phyloP scores from a whole-genome alignment of 2,329 filamentous ascomycete genomes.

The Claviceps fusiformis region DNA sequence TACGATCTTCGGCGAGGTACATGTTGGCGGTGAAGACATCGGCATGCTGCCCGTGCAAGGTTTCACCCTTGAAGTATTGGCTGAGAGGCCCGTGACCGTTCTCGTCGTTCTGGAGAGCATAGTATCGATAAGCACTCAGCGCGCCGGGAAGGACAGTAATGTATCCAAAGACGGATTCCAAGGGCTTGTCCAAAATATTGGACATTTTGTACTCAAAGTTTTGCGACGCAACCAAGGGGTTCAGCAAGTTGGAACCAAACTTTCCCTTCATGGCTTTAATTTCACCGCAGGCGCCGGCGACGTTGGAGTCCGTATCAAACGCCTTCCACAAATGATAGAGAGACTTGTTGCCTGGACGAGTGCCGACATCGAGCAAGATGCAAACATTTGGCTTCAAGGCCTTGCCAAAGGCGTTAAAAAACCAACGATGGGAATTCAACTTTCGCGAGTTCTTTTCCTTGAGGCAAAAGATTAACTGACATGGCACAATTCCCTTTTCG shows the following conservation, averaged over 20 bases:
- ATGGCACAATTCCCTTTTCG: constrained; percentile 96
- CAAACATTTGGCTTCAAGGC: constrained; percentile 92
- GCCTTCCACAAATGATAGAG: constrained; percentile 99
- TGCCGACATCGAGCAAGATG: constrained; percentile 92
- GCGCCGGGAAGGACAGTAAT: constrained; percentile 95
- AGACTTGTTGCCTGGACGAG: constrained; percentile 73
- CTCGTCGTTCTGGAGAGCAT: constrained; percentile 91
- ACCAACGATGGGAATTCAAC: constrained; percentile 96
- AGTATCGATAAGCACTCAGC: constrained; percentile 87
- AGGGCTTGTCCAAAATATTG: constrained; percentile 93
- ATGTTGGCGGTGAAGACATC: constrained; percentile 97
- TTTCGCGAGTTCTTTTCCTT: constrained; percentile 98
- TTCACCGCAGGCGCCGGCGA: constrained; percentile 91
- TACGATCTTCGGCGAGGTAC: constrained; percentile 83
- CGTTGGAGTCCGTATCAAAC: constrained; percentile 94
- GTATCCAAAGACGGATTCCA: constrained; percentile 95
- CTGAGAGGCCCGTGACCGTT: constrained; percentile 89
- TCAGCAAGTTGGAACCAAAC: constrained; percentile 68
- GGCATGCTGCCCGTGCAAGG: constrained; percentile 85
- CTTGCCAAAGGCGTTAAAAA: constrained; percentile 94
- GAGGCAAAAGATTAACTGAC: constrained; percentile 95
- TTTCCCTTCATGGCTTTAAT: constrained; percentile 95
- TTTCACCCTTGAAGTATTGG: constrained; percentile 99
- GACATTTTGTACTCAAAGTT: constrained; percentile 99
- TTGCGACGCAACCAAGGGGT: constrained; percentile 89